Percentiles rank a stretch among this genome's conserved stretches.
Conservation (phyloP, 441 rosid species). For the Euphorbia schlechtendalii region DNA sequence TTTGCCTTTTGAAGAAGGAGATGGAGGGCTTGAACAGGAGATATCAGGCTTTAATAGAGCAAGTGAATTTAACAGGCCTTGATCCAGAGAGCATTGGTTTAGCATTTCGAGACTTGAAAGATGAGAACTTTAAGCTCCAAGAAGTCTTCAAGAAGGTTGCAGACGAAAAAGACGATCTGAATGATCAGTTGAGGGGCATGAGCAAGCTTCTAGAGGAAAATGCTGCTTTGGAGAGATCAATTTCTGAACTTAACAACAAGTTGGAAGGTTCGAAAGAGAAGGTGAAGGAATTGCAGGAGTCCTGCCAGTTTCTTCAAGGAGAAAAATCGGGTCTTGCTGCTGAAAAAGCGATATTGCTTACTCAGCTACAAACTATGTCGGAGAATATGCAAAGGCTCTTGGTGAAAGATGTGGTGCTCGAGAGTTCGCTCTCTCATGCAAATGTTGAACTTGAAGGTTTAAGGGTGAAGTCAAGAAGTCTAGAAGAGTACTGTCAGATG, state of each 20-base stretch:
- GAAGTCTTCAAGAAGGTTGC: constrained; percentile 42
- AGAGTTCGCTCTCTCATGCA: constrained; percentile 49
- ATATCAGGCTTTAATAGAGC: constrained; percentile 55
- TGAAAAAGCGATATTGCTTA: constrained; percentile 59
- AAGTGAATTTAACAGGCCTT: constrained; percentile 59
- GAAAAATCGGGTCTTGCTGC: constrained; percentile 57
- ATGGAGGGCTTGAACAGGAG: constrained; percentile 57
- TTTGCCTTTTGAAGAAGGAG: constrained; percentile 77
- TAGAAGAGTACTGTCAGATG: constrained; percentile 58
- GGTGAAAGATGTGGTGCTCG: constrained; percentile 57
- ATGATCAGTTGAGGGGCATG: constrained; percentile 19
- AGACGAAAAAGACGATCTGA: constrained; percentile 41
- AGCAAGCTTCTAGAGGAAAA: constrained; percentile 47
- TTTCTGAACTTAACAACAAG: constrained; percentile 64
- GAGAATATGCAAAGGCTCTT: constrained; percentile 46
- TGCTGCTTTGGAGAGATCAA: constrained; percentile 56
- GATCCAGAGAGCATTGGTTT: constrained; percentile 50
- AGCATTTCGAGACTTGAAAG: constrained; percentile 59
- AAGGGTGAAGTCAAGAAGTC: constrained; percentile 49
- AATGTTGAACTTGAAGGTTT: constrained; percentile 66
- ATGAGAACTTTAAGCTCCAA: constrained; percentile 53
- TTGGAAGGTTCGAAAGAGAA: constrained; percentile 59
- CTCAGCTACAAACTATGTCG: constrained; percentile 75
- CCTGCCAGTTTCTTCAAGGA: constrained; percentile 59
- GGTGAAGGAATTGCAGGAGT: constrained; percentile 54